phyloP scores from a whole-genome alignment of 179 eudicot species.

The Spinacia oleracea region DNA sequence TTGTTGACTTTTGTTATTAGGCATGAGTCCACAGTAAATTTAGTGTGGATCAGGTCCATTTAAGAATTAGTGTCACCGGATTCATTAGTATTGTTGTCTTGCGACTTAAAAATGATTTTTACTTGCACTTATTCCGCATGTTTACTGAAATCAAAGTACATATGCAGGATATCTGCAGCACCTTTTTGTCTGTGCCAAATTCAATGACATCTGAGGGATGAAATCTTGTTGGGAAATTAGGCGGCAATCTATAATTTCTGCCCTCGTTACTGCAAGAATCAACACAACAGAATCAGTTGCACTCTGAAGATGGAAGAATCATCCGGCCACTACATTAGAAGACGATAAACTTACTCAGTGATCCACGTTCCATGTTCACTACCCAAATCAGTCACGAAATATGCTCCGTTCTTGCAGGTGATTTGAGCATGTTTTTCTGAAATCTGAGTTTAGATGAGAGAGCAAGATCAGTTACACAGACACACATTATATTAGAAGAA shows the following conservation, averaged over 20 bases:
- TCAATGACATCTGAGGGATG: slow-evolving; percentile 69
- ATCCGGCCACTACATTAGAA: background rate
- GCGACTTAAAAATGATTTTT: background rate
- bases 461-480: background rate
- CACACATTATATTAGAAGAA: background rate
- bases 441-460: slow-evolving; percentile 41
- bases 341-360: slow-evolving; percentile 63
- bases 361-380: slow-evolving; percentile 89
- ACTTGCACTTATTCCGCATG: background rate
- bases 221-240: slow-evolving; percentile 72
- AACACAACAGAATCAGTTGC: slow-evolving; percentile 5
- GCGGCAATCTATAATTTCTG: slow-evolving; percentile 63
- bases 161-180: slow-evolving; percentile 23
- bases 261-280: slow-evolving; percentile 67
- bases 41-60: too few species aligned
- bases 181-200: slow-evolving; percentile 80
- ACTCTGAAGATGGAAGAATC: background rate
- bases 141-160: background rate
- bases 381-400: slow-evolving; percentile 66
- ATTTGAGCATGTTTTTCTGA: slow-evolving; percentile 74
- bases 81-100: background rate
- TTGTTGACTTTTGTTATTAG: too few species aligned
- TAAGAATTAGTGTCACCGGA: too few species aligned
- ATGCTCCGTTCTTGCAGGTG: slow-evolving; percentile 64
- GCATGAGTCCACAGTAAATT: too few species aligned